Conservation (phyloP, 2,329 filamentous ascomycete species). For the Penicillium brasilianum region DNA sequence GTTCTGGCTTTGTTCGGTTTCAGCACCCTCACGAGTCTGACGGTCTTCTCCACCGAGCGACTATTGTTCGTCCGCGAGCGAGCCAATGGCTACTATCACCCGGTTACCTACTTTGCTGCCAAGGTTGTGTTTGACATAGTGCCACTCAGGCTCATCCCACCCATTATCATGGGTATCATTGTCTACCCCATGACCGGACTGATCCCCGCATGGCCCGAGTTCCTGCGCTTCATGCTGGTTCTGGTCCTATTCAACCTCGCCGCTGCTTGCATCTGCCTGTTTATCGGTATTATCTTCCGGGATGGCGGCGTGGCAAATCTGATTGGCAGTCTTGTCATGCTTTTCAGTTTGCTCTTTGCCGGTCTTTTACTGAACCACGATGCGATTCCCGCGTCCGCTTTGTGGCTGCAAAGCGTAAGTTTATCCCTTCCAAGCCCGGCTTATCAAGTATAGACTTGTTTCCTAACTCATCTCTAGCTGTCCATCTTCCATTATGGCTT, state of each 20-base stretch:
- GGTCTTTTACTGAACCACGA: constrained; percentile 94
- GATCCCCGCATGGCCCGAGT: constrained; percentile 78
- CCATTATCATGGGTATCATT: constrained; percentile 92
- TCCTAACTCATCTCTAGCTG: constrained; percentile 56
- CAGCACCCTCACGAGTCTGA: constrained; percentile 90
- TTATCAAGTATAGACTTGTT: constrained; percentile 4
- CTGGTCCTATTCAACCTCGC: constrained; percentile 95
- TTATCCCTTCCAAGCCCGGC: neutral
- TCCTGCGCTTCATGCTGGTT: constrained; percentile 88
- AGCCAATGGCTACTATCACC: constrained; percentile 95
- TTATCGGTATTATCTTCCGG: constrained; percentile 94
- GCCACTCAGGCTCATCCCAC: constrained; percentile 89
- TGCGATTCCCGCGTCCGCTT: constrained; percentile 80
- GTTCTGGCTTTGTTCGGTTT: constrained; percentile 94
- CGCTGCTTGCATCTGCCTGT: constrained; percentile 89
- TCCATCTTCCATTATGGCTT: constrained; percentile 99
- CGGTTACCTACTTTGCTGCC: constrained; percentile 89
- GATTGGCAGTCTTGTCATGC: constrained; percentile 93
- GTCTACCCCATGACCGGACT: constrained; percentile 98
- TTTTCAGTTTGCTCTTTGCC: constrained; percentile 94
- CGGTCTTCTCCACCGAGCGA: constrained; percentile 88
- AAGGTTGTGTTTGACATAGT: constrained; percentile 99
- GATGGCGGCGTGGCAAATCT: constrained; percentile 90
- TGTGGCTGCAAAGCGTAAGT: constrained; percentile 84
- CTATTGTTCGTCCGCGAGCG: constrained; percentile 90